These are phyloP conservation scores for Paramecium caudatum DNA, from an alignment of 73 alveolate genomes.

Conservation along the genomic window DNA sequence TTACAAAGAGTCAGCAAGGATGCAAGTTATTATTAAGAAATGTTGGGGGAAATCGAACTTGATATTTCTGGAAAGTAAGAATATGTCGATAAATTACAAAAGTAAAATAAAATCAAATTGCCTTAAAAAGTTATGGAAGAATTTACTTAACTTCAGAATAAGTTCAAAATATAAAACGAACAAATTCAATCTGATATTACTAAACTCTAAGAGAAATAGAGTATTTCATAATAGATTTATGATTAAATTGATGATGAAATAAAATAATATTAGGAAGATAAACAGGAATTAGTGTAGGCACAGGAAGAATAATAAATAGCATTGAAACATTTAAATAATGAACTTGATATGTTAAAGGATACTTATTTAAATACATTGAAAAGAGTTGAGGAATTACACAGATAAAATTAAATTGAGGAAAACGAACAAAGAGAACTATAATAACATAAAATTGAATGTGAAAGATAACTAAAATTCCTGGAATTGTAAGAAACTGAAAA, in stretches of 20 bases:
- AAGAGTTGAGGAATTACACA: slow-evolving; percentile 15
- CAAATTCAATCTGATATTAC: slow-evolving; percentile 6
- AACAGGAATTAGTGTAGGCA: neutral
- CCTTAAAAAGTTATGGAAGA: neutral
- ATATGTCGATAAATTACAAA: neutral
- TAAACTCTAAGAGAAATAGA: neutral
- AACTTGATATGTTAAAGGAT: slow-evolving; percentile 5
- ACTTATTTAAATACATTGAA: neutral
- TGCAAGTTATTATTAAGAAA: neutral
- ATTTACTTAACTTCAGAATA: neutral
- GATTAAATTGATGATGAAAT: slow-evolving; percentile 57
- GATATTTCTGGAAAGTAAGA: slow-evolving; percentile 7
- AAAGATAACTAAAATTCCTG: neutral
- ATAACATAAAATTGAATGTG: neutral
- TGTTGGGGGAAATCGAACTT: neutral
- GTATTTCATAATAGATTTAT: neutral
- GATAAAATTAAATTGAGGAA: slow-evolving; percentile 49
- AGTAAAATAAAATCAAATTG: neutral
- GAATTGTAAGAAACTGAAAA: slow-evolving; percentile 45
- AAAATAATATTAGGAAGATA: neutral
- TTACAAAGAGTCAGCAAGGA: neutral
- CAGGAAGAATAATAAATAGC: neutral
- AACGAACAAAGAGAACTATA: neutral
- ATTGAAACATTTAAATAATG: neutral
- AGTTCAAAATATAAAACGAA: slow-evolving; percentile 20